A percentile compares a stretch with the other conserved stretches of the same genome.
Conservation (phyloP, 192 early-diverging fungal species). For the Umbelopsis sp. region DNA sequence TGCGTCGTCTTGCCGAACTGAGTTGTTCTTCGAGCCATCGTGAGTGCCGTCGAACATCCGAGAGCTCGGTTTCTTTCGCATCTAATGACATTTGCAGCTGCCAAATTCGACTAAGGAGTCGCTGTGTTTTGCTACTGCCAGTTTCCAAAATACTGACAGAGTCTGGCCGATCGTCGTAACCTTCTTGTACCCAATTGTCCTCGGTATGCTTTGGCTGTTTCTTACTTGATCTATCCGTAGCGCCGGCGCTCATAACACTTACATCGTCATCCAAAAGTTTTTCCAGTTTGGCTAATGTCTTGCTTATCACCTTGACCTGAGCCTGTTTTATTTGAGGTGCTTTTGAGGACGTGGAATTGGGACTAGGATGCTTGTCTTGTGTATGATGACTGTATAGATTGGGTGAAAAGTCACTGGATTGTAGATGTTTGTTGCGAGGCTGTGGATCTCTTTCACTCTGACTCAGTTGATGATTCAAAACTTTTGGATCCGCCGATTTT, state of each 20-base stretch:
- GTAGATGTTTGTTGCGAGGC: neutral
- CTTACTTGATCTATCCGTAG: neutral
- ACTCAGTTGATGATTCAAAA: neutral
- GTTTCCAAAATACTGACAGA: neutral
- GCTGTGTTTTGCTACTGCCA: neutral
- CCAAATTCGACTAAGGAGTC: neutral
- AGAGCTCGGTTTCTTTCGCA: neutral
- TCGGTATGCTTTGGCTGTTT: neutral
- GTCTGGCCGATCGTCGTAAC: neutral
- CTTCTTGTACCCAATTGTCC: neutral
- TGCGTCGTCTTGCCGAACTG: neutral
- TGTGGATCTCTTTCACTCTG: neutral
- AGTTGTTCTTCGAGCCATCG: conserved; percentile 7
- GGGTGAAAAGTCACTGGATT: neutral
- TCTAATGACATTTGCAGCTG: conserved; percentile 1
- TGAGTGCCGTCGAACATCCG: neutral
- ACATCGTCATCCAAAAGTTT: neutral
- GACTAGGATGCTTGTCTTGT: neutral
- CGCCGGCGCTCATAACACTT: neutral
- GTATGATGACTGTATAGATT: neutral
- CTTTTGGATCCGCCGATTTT: no score
- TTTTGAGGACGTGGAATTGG: neutral
- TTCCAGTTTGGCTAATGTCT: neutral
- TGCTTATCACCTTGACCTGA: neutral
- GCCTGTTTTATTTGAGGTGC: neutral